These are phyloP conservation scores for Aspergillus panamensis DNA, from an alignment of 495 filamentous ascomycete genomes.

Conservation along the genomic window DNA sequence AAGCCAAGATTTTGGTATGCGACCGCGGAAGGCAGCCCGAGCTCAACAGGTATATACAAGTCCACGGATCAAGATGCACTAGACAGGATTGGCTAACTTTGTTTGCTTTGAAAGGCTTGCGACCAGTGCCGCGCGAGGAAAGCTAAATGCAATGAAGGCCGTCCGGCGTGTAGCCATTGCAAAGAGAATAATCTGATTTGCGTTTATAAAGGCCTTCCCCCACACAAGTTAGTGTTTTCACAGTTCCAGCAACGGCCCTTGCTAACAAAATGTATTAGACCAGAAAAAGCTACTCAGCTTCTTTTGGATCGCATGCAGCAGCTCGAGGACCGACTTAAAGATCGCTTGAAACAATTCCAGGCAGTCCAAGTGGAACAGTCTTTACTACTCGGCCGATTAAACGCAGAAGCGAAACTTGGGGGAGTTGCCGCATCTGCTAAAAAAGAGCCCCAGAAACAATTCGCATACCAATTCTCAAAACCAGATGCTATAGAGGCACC, in stretches of 20 bases:
- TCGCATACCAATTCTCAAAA: slow-evolving; percentile 18
- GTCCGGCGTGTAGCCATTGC: slow-evolving; percentile 57
- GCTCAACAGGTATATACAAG: slow-evolving; percentile 38
- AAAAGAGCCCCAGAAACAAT: slow-evolving; percentile 14
- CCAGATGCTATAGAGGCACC: slow-evolving; percentile 13
- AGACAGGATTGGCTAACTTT: slow-evolving; percentile 7
- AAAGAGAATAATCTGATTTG: slow-evolving; percentile 53
- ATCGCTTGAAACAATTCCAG: slow-evolving; percentile 14
- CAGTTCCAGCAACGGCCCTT: background rate
- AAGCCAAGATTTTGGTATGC: slow-evolving; percentile 33
- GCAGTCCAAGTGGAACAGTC: slow-evolving; percentile 19
- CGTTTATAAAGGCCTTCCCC: slow-evolving; percentile 58
- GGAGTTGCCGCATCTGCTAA: slow-evolving; percentile 6
- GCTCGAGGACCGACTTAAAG: slow-evolving; percentile 28
- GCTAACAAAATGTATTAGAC: slow-evolving; percentile 21
- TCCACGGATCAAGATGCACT: background rate
- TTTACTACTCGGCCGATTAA: slow-evolving; percentile 7
- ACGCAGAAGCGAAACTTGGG: slow-evolving; percentile 7
- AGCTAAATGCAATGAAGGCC: slow-evolving; percentile 62
- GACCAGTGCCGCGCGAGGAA: slow-evolving; percentile 60
- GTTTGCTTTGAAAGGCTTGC: slow-evolving; percentile 45
- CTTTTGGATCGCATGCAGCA: slow-evolving; percentile 33
- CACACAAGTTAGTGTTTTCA: slow-evolving; percentile 48
- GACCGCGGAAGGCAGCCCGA: slow-evolving; percentile 42
- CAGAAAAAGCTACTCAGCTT: slow-evolving; percentile 42